phyloP scores from a whole-genome alignment of 2,329 filamentous ascomycete species.

The Trichoderma atrobrunneum region DNA sequence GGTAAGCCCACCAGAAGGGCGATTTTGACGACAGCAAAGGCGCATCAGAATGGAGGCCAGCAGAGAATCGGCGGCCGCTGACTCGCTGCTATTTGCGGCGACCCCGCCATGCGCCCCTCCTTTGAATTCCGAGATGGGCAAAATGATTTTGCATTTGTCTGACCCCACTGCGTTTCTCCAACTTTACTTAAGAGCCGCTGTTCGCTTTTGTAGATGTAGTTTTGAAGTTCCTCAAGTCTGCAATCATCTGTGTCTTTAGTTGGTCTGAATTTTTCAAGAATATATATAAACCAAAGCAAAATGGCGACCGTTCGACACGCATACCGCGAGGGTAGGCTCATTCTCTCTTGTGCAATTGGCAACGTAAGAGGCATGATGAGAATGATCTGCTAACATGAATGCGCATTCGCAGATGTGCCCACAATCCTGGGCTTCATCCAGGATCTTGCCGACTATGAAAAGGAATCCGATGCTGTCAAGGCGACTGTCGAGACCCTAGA shows the following conservation, averaged over 20 bases:
- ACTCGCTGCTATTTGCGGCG: conserved; percentile 3
- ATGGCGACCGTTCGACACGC: conserved; percentile 19
- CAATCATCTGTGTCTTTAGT: not conserved
- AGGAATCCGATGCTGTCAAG: conserved; percentile 68
- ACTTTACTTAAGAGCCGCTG: not conserved
- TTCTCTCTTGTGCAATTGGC: not conserved
- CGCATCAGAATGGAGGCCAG: not conserved
- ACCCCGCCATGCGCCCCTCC: conserved; percentile 9
- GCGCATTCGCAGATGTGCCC: conserved; percentile 62
- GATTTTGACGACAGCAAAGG: conserved; percentile 15
- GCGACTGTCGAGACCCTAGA: conserved; percentile 73
- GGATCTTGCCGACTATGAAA: conserved; percentile 85
- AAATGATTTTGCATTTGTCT: not conserved
- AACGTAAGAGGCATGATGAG: not conserved
- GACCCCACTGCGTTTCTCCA: conserved; percentile 1
- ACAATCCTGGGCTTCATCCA: conserved; percentile 78
- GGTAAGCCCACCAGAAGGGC: not conserved
- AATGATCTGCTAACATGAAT: not conserved
- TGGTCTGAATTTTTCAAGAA: not conserved
- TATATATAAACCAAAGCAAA: not conserved
- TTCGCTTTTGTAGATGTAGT: not conserved
- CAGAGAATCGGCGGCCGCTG: not conserved
- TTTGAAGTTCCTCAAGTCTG: not conserved
- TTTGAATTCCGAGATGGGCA: not conserved
- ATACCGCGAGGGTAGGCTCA: conserved; percentile 11